Evolutionary conservation across 139 green algal species (phyloP).

Genomic region (Gonium pectorale): DNA sequence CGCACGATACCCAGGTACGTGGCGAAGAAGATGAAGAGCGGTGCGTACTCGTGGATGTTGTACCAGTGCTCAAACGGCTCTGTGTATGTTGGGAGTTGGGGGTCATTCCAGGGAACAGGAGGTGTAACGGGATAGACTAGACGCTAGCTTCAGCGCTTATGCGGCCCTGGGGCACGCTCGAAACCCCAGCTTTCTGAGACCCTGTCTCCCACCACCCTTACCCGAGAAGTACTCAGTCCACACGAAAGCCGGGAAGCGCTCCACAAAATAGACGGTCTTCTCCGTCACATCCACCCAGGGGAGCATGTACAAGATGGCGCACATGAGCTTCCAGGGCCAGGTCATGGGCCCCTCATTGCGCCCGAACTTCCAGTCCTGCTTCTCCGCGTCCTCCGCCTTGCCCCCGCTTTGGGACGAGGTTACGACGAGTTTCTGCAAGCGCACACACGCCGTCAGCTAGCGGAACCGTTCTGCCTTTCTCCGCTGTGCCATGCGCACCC

Average conservation of each 20-base stretch:
- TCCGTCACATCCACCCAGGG: conserved; percentile 75
- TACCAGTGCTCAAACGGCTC: conserved; percentile 79
- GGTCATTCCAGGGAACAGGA: too few relatives aligned
- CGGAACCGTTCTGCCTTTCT: neutral
- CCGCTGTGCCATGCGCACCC: neutral
- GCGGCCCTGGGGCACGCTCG: too few relatives aligned
- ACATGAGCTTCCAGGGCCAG: conserved; percentile 74
- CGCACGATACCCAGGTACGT: conserved; percentile 75
- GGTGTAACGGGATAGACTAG: too few relatives aligned
- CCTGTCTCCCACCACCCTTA: neutral
- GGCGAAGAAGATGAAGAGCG: conserved; percentile 78
- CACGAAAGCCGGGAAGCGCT: conserved; percentile 70
- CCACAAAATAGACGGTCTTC: conserved; percentile 77
- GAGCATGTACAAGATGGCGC: conserved; percentile 73
- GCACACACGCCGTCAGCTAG: neutral
- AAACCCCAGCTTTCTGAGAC: too few relatives aligned
- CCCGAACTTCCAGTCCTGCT: conserved; percentile 76
- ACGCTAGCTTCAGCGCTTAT: too few relatives aligned
- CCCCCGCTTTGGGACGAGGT: conserved; percentile 47
- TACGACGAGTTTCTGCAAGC: conserved; percentile 30
- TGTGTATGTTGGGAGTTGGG: too few relatives aligned
- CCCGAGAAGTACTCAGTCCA: conserved; percentile 78
- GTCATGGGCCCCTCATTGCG: conserved; percentile 72
- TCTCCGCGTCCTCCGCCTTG: conserved; percentile 59
- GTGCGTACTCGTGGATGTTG: conserved; percentile 77